Evolutionary conservation across 1,284 basidiomycete species (phyloP).

Genomic region (Malassezia yamatoensis): DNA sequence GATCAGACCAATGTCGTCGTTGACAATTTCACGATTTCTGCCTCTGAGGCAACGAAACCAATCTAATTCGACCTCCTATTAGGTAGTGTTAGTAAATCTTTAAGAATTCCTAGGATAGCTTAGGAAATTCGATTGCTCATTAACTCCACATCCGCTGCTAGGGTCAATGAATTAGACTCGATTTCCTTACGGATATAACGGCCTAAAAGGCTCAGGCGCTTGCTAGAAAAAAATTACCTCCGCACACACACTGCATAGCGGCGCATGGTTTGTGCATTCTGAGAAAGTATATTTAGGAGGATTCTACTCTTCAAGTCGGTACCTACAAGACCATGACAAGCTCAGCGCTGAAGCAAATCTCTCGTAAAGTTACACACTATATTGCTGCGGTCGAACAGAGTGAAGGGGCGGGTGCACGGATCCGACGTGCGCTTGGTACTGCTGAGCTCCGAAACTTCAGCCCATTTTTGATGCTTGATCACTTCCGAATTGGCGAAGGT

Average conservation of each 20-base stretch:
- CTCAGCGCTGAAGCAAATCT: slow-evolving; percentile 43
- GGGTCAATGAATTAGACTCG: neutral
- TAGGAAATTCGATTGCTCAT: too few relatives aligned
- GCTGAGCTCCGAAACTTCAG: slow-evolving; percentile 66
- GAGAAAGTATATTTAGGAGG: too few relatives aligned
- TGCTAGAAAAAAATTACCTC: neutral
- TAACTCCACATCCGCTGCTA: too few relatives aligned
- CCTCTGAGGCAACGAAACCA: too few relatives aligned
- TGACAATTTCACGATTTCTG: too few relatives aligned
- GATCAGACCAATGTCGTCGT: too few relatives aligned
- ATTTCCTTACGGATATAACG: neutral
- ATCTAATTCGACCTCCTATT: too few relatives aligned
- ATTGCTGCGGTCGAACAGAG: slow-evolving; percentile 68
- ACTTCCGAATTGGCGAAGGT: slow-evolving; percentile 52
- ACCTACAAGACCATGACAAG: too few relatives aligned
- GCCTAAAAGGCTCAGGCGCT: neutral
- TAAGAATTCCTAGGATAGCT: too few relatives aligned
- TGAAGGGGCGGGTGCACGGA: slow-evolving; percentile 78
- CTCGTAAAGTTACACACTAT: slow-evolving; percentile 63
- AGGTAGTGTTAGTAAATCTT: too few relatives aligned
- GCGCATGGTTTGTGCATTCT: too few relatives aligned
- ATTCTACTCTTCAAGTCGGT: too few relatives aligned
- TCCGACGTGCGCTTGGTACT: slow-evolving; percentile 80
- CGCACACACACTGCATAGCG: neutral
- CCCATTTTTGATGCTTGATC: slow-evolving; percentile 67